Conservation (phyloP, 306 rosid species). For the Trichosanthes cucumerina region DNA sequence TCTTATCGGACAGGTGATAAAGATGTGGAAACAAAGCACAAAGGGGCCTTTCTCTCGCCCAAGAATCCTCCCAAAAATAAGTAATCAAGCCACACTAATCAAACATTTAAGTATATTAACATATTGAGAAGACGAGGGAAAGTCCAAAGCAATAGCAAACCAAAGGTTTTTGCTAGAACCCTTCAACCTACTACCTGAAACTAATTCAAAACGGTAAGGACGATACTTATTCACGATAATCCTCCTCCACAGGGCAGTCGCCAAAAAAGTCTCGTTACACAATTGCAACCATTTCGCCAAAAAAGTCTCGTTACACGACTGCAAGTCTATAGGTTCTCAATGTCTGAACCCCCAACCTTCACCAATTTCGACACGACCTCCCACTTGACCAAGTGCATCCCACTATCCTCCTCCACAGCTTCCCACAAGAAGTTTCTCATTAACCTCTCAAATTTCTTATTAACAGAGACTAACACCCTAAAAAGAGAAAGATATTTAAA, state of each 20-base stretch:
- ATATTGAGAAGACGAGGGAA: not conserved
- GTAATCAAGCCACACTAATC: not conserved
- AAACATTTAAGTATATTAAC: not conserved
- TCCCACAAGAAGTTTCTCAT: too few relatives aligned
- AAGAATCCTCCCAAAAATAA: not conserved
- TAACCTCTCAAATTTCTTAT: too few relatives aligned
- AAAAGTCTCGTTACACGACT: not conserved
- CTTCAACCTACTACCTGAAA: not conserved
- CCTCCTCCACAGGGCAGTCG: not conserved
- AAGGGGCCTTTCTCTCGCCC: not conserved
- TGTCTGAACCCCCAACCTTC: not conserved
- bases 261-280: not conserved
- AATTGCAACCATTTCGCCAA: too few relatives aligned
- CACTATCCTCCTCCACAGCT: too few relatives aligned
- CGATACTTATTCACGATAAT: too few relatives aligned
- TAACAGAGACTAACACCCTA: too few relatives aligned
- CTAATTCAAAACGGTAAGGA: too few relatives aligned
- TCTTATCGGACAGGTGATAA: too few relatives aligned
- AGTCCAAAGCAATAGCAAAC: not conserved
- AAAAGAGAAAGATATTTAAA: too few relatives aligned
- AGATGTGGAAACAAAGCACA: too few relatives aligned
- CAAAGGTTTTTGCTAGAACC: not conserved
- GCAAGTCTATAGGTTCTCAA: not conserved
- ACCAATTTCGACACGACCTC: not conserved
- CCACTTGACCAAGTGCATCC: too few relatives aligned